Conservation (phyloP, 306 rosid species). For the Quercus cerris region DNA sequence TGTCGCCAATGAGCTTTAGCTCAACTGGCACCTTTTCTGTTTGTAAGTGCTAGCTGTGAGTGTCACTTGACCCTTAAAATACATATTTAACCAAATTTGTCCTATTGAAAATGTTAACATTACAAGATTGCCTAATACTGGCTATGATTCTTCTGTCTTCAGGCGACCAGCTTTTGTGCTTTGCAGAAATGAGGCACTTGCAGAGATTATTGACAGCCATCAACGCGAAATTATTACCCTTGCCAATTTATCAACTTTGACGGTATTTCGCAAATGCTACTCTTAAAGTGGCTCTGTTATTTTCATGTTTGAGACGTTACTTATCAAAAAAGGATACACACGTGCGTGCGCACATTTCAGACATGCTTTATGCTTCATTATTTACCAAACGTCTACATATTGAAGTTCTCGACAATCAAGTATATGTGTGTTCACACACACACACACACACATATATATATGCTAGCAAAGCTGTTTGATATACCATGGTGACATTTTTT, state of each 20-base stretch:
- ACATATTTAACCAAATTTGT: neutral
- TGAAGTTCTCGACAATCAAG: neutral
- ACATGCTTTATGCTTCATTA: neutral
- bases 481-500: neutral
- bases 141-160: neutral
- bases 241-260: slow-evolving; percentile 72
- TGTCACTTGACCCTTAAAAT: too few relatives aligned
- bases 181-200: slow-evolving; percentile 24
- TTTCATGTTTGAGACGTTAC: neutral
- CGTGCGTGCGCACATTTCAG: neutral
- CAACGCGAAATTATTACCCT: slow-evolving; percentile 69
- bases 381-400: neutral
- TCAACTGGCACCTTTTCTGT: too few relatives aligned
- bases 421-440: neutral
- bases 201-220: slow-evolving; percentile 30
- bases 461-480: too few relatives aligned
- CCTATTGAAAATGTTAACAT: neutral
- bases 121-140: neutral
- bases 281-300: neutral
- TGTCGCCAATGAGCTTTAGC: too few relatives aligned
- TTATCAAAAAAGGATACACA: too few relatives aligned
- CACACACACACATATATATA: too few relatives aligned
- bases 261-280: slow-evolving; percentile 22
- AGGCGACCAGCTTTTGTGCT: slow-evolving; percentile 44
- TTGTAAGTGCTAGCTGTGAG: too few relatives aligned